phyloP scores from a whole-genome alignment of 2,329 filamentous ascomycete species.

The Periglandula ipomoeae region DNA sequence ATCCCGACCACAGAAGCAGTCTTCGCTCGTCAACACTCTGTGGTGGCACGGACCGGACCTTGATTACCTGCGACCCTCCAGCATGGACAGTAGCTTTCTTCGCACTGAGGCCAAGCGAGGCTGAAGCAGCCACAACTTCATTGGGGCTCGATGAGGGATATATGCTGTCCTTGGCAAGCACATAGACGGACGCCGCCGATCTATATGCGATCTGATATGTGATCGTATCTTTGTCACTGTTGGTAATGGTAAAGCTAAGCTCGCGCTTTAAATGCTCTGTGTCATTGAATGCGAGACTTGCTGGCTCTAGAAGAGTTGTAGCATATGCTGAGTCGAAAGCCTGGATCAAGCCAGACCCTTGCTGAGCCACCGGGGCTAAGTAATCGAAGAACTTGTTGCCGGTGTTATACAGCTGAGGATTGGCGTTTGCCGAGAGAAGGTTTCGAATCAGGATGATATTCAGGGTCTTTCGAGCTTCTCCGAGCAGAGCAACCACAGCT shows the following conservation, averaged over 20 bases:
- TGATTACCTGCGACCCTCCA: neutral
- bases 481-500: conserved; percentile 28
- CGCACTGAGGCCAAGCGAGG: conserved; percentile 13
- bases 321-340: conserved; percentile 45
- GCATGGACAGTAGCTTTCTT: neutral
- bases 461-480: conserved; percentile 32
- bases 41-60: conserved; percentile 25
- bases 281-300: conserved; percentile 50
- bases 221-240: conserved; percentile 36
- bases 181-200: conserved; percentile 41
- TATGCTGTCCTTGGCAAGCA: conserved; percentile 22
- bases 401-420: conserved; percentile 33
- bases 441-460: conserved; percentile 34
- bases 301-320: conserved; percentile 39
- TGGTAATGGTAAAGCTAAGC: conserved; percentile 40
- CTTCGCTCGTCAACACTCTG: conserved; percentile 20
- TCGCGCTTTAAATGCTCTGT: conserved; percentile 25
- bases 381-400: conserved; percentile 18
- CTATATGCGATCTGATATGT: conserved; percentile 41
- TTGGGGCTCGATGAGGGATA: conserved; percentile 30
- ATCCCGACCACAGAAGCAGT: conserved; percentile 34
- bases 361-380: conserved; percentile 44
- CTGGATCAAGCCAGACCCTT: conserved; percentile 36
- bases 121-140: conserved; percentile 27
- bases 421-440: conserved; percentile 30